Evolutionary conservation across 768 basidiomycete genomes (phyloP).

Genomic region (Suillus tomentosus): DNA sequence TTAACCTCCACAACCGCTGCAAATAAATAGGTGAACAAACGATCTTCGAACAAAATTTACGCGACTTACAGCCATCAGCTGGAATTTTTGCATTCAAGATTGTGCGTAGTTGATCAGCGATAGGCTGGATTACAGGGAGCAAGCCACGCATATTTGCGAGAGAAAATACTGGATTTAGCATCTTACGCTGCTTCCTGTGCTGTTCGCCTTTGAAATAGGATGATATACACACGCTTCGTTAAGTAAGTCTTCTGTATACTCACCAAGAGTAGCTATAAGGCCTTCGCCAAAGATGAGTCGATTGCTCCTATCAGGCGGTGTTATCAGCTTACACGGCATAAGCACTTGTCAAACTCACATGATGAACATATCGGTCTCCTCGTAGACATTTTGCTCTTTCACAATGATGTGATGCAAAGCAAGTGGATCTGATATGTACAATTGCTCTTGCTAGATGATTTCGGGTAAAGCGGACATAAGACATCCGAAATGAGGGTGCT

Average conservation of each 20-base stretch:
- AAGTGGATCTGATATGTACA: slow-evolving; percentile 41
- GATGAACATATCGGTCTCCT: slow-evolving; percentile 40
- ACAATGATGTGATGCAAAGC: slow-evolving; percentile 40
- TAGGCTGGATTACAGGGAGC: slow-evolving; percentile 35
- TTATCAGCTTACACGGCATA: not conserved
- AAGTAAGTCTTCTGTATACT: not conserved
- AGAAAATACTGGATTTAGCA: slow-evolving; percentile 37
- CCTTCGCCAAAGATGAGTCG: slow-evolving; percentile 39
- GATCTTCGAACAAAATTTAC: not conserved
- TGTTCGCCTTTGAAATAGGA: slow-evolving; percentile 26
- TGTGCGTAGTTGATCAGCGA: slow-evolving; percentile 30
- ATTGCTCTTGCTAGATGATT: slow-evolving; percentile 24
- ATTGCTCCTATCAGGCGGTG: slow-evolving; percentile 22
- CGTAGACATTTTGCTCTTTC: slow-evolving; percentile 39
- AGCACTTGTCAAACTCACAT: slow-evolving; percentile 21
- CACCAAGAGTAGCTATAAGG: slow-evolving; percentile 40
- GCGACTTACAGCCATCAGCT: slow-evolving; percentile 24
- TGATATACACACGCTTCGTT: slow-evolving; percentile 11
- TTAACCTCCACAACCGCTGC: slow-evolving; percentile 34
- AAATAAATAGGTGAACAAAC: not conserved
- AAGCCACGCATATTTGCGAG: slow-evolving; percentile 32
- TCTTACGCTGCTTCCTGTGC: slow-evolving; percentile 34
- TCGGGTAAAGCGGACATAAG: slow-evolving; percentile 8
- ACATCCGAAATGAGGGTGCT: not conserved
- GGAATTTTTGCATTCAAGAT: slow-evolving; percentile 25